These are phyloP conservation scores for Eremothecium gossypii DNA, from an alignment of 1,139 yeast genomes.

Conservation along the genomic window DNA sequence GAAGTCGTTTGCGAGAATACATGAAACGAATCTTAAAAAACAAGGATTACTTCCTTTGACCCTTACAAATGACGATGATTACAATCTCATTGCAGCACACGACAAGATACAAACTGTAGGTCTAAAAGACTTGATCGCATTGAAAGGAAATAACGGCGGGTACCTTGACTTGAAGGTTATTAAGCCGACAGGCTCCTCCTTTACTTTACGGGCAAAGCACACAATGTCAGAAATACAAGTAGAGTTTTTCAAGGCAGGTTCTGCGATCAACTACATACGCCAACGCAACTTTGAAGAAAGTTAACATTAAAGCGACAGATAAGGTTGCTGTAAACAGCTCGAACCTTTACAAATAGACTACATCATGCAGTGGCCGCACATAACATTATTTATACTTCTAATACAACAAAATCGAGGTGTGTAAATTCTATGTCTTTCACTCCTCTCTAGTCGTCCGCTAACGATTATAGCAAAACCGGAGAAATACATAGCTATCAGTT, in stretches of 20 bases:
- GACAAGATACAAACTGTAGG: constrained; percentile 74
- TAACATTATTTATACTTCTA: no score
- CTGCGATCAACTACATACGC: constrained; percentile 91
- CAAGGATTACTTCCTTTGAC: constrained; percentile 96
- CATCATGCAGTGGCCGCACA: no score
- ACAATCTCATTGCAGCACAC: constrained; percentile 68
- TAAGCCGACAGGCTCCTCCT: constrained; percentile 62
- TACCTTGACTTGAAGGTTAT: constrained; percentile 59
- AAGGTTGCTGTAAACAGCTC: no score
- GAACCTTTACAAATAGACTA: no score
- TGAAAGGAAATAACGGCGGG: constrained; percentile 85
- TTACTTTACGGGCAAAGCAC: constrained; percentile 71
- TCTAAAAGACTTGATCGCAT: constrained; percentile 66
- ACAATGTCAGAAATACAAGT: constrained; percentile 96
- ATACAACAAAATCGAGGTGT: no score
- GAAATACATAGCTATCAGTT: no score
- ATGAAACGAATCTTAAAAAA: constrained; percentile 82
- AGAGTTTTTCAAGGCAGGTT: constrained; percentile 93
- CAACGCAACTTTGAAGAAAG: constrained; percentile 25
- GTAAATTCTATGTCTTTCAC: no score
- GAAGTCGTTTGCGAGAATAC: constrained; percentile 94
- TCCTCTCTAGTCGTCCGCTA: no score
- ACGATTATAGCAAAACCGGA: no score
- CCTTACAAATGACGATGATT: constrained; percentile 81
- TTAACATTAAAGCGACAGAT: no score